Evolutionary conservation across 768 basidiomycete genomes (phyloP), one percentile per base, ranked within the genome.

Genomic region (Agrocybe praecox): DNA sequence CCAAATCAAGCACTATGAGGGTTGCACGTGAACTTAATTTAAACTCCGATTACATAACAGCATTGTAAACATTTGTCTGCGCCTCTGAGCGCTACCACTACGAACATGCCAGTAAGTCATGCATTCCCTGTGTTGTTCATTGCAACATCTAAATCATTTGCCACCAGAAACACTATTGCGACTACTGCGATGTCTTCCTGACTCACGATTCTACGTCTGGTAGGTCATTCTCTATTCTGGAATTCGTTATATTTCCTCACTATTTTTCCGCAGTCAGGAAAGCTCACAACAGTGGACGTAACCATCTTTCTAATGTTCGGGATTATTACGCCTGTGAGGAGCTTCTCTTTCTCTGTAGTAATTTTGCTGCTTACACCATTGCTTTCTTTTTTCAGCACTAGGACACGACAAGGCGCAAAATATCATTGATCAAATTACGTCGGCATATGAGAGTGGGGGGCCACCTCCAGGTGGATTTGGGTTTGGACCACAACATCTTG

Each of bases 371-470:
- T 72, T 29, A 32, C 14, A 53, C 47, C 44, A 56, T 55, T 64
- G 36, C 5, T 40, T 14, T 14, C 36, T 44, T 58, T 49, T 19
- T 50, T 18, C 57, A 92, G 90, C 90, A 1, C 84, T 93, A 54
- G 90, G 90, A 54, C 94, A 98, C 74, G 96, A 98, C 82, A 96
- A 96, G 73, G 96, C 96, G 17, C 97, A 99, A 73, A 94, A 78
- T 65, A 94, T 98, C 70, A 98, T 99, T 70, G 96, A 99, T 82
- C 93, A 96, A 73, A 98, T 99, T 73, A 96, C 94, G 34, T 87
- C 90, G 19, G 88, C 91, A 22, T 97, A 96, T 67, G 96, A 98
- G 74, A 83, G 82, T 24, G 87, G 88, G 50, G 90, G 90, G 2
- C 92, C 92, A 40, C 92, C 92, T 62, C 90, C 90, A 11, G 92